Evolutionary conservation across 768 basidiomycete genomes (phyloP).

Genomic region (Epithele typhae): DNA sequence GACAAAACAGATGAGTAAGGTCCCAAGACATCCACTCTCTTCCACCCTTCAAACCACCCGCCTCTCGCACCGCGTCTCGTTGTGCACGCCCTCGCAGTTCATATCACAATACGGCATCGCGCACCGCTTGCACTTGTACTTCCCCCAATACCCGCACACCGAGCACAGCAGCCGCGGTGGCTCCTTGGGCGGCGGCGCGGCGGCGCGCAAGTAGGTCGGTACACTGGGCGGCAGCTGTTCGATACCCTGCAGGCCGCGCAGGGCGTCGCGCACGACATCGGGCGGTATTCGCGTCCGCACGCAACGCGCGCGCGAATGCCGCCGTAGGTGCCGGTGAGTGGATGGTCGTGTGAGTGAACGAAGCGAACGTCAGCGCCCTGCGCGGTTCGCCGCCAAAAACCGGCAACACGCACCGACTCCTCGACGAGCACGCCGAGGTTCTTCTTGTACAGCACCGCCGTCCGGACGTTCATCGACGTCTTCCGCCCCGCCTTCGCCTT

Average conservation of each 20-base stretch:
- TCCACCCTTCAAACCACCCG: conserved; percentile 50
- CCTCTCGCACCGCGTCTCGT: conserved; percentile 78
- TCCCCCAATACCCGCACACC: conserved; percentile 84
- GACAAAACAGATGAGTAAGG: no score
- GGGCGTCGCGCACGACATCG: no score
- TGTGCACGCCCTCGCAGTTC: conserved; percentile 69
- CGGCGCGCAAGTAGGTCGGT: conserved; percentile 71
- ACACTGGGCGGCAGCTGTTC: conserved; percentile 44
- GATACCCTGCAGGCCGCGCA: conserved; percentile 45
- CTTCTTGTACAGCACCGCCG: conserved; percentile 80
- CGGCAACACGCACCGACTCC: conserved; percentile 62
- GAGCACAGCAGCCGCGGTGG: conserved; percentile 74
- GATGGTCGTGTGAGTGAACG: no score
- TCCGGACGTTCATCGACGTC: conserved; percentile 75
- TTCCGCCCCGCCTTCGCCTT: conserved; percentile 63
- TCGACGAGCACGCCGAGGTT: conserved; percentile 68
- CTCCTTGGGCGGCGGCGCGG: conserved; percentile 51
- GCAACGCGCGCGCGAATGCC: no score
- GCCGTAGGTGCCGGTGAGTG: no score
- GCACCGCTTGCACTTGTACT: conserved; percentile 75
- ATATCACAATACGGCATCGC: conserved; percentile 72
- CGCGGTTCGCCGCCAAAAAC: no score
- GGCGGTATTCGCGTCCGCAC: no score
- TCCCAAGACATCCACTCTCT: no score
- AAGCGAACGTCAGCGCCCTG: no score